Evolutionary conservation across 2,329 filamentous ascomycete genomes (phyloP).

Genomic region (Zymoseptoria tritici): DNA sequence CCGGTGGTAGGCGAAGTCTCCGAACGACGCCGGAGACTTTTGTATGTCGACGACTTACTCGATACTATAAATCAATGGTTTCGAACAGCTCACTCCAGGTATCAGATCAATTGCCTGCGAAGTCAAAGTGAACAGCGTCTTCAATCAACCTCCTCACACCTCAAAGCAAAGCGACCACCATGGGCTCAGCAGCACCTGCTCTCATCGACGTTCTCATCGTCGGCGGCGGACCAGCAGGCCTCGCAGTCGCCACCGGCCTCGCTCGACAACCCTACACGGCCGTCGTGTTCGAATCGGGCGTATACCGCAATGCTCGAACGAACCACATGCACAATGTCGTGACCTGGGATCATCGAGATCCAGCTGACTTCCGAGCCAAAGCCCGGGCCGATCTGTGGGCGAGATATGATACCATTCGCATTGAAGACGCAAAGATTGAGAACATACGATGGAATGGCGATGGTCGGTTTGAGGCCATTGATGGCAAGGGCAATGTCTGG

Average conservation of each 20-base stretch:
- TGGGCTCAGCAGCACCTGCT: neutral
- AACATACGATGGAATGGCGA: neutral
- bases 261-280: slow-evolving; percentile 4
- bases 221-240: slow-evolving; percentile 78
- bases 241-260: slow-evolving; percentile 56
- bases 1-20: neutral
- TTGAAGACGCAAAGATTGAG: neutral
- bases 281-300: slow-evolving; percentile 36
- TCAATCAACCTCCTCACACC: neutral
- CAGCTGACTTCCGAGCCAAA: slow-evolving; percentile 28
- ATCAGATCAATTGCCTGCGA: neutral
- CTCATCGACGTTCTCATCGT: slow-evolving; percentile 73
- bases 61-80: neutral
- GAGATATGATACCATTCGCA: neutral
- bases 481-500: slow-evolving; percentile 39
- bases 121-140: neutral
- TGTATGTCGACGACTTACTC: neutral
- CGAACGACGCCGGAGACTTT: neutral
- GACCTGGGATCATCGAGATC: slow-evolving; percentile 30
- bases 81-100: neutral
- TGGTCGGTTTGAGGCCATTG: slow-evolving; percentile 33
- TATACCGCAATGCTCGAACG: slow-evolving; percentile 38
- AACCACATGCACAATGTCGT: slow-evolving; percentile 41
- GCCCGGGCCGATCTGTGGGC: slow-evolving; percentile 15
- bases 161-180: neutral